Base-by-base conservation (phyloP, 2,329 filamentous ascomycete genomes). In the Calonectria honghensis region DNA sequence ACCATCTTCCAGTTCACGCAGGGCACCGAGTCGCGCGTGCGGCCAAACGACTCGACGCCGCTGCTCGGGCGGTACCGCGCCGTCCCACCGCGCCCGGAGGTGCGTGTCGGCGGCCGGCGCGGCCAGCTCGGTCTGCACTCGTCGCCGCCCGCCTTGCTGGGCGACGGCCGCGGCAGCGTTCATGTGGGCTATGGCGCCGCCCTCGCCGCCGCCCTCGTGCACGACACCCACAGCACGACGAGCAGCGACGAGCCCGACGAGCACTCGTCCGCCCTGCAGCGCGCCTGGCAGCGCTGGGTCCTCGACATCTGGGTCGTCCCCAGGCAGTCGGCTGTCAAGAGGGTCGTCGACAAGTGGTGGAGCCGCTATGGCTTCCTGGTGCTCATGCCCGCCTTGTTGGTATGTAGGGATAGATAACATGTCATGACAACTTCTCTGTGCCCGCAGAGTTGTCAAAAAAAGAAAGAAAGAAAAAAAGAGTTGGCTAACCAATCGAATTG, bases 1-100 rank as follows among this genome's bases (percentile, higher is more conserved):
- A 88, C 89, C 81, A 92, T 93, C 87, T 93, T 94, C 85, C 88
- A 90, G 82, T 94, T 94, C 85, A 92, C 92, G 76, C 91, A 92
- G 81, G 92, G 92, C 83, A 89, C 86, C 80, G 92, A 93, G 85
- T 89, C 91, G 76, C 88, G 87, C 79, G 85, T 87, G 74, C 87
- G 87, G 66, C 87, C 87, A 73, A 86, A 86, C 78, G 89, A 93
- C 80, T 86, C 90, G 52, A 90, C 91, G 24, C 91, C 92, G 31
- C 85, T 93, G 11, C 89, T 93, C 2, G 92, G 92, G 75, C 90
- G 92, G 50, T 94, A 92, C 84, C 91, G 92, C 75, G 92, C 92
- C 73, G 91, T 93, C 24, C 91, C 90, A 10, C 85, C 87, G 32
- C 85, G 85, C 31, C 83, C 81, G 64, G 82, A 82, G 16, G 70